Evolutionary conservation across 495 filamentous ascomycete genomes (phyloP), one percentile per base, ranked within the genome.

Genomic region (Hyaloscypha variabilis): DNA sequence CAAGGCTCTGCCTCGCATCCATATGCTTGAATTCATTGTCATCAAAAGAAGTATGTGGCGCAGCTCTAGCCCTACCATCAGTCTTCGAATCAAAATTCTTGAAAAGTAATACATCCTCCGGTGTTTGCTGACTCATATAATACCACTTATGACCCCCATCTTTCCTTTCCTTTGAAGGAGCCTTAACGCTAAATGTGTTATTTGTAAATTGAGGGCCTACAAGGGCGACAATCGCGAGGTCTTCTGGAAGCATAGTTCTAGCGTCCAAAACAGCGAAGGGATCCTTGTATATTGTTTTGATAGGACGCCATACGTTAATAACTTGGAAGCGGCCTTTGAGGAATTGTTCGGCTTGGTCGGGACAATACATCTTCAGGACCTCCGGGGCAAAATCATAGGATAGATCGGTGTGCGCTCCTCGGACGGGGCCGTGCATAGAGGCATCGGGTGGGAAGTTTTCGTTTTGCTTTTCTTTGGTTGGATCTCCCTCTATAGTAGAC

Each of bases 391-490:
- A 88, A 1, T 63, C 14, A 78, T 90, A 90, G 49, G 86, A 85
- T 70, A 91, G 90, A 70, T 92, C 90, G 71, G 91, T 87, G 74
- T 91, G 89, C 0, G 91, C 88, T 30, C 84, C 80, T 59, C 84
- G 81, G 6, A 90, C 88, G 0, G 89, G 89, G n/a, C n/a, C n/a
- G n/a, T n/a, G 4, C 87, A 85, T 55, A 88, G 85, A 61, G 82
- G 75, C 23, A n/a, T 58, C 31, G 31, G 31, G 6, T 36, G 31
- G 31, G 31, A 36, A 6, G 31, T 5, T 36, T 13, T 36, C 13
- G 31, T 36, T 36, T 13, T 36, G 31, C 31, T 36, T 36, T 36
- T 36, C 31, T 36, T 36, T 36, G 31, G 6, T 36, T 5, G 13
- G 31, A 6, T 36, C 31, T 36, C 31, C 31, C 13, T 36, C n/a